Base-by-base conservation (phyloP, 2,329 filamentous ascomycete genomes). In the Aspergillus sp. region DNA sequence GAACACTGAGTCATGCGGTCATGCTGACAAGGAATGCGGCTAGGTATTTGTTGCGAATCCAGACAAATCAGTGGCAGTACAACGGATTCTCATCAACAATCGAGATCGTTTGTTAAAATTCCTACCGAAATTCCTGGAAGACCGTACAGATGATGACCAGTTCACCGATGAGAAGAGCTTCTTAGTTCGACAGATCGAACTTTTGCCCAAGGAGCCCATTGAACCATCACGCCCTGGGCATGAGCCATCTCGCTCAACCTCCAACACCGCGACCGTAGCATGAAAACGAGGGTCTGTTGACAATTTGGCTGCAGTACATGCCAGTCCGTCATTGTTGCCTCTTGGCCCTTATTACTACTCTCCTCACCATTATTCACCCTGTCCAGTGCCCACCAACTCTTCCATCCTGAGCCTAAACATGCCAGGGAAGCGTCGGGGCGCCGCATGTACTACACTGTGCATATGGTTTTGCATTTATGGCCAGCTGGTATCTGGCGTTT, bases 141-240 rank as follows among this genome's bases (percentile, higher is more conserved):
- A 98, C 70, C 85, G 95, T 55, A 97, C 90, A 33, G 95, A 99
- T 65, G 95, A 99, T 71, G 95, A 98, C 75, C 95, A 99, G 76
- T 99, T 99, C 73, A 95, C 93, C 64, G 95, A 99, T 71, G 95
- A 99, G 81, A 91, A 96, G 71, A 93, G 95, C 67, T 99, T 98
- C 72, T 80, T 99, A 68, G 93, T 99, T 69, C 93, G 96, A 76
- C 93, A 97, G 76, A 98, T 99, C 69, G 82, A 85, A 59, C 68
- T 75, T 61, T 62, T 79, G 40, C 76, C 78, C 23, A 71, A 70
- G 49, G 75, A 77, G 55, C 76, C 76, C 25, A 67, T 77, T 43
- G 74, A 77, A 40, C 73, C 69, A 27, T 55, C 64, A 46, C 67
- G 70, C 23, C 61, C 69, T 27, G 56, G 63, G 23, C 68, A 68